Evolutionary conservation across 495 filamentous ascomycete genomes (phyloP), one percentile per base, ranked within the genome.

Genomic region (Annulohypoxylon bovei): DNA sequence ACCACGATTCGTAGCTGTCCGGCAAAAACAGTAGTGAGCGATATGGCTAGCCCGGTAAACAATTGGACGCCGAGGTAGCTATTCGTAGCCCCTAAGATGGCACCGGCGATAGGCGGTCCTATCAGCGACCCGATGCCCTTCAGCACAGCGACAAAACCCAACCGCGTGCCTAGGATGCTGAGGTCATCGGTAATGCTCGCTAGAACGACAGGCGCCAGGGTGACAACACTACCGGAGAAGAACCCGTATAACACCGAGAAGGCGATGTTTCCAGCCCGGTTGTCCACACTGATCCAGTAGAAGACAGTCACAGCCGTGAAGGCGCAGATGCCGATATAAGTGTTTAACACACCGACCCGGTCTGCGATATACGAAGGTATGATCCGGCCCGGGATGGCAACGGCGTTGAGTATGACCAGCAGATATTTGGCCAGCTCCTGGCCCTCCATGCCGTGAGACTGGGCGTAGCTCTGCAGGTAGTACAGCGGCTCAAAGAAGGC

Each of bases 221-320:
- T 37, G 11, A 56, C 33, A 8, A 56, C 32, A 7, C 53, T 39
- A 3, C 53, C 53, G 32, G 53, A 56, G 53, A 56, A 56, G 20
- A 56, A 56, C 3, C 53, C 53, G 33, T 56, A 56, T 3, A 56
- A 18, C 30, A 39, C 53, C 4, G 53, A 56, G 20, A 56, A 56
- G 12, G 33, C 53, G 33, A 56, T 56, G 28, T 37, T 56, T 18
- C 49, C 49, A 7, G 49, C 49, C n/a, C 49, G 49, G 28, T 33
- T 53, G 28, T 53, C 33, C 49, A 53, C 49, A n/a, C 49, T 53
- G 14, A 53, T 53, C 49, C 49, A 53, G n/a, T 53, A 53, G 28
- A 53, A 53, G 27, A 53, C 49, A n/a, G 27, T 53, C 11, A 53
- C 49, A 16, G 49, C 49, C 14, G 49, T 33, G 2, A 53, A 20